Conservation (phyloP, 2,329 filamentous ascomycete species). For the Penicillium sp. region DNA sequence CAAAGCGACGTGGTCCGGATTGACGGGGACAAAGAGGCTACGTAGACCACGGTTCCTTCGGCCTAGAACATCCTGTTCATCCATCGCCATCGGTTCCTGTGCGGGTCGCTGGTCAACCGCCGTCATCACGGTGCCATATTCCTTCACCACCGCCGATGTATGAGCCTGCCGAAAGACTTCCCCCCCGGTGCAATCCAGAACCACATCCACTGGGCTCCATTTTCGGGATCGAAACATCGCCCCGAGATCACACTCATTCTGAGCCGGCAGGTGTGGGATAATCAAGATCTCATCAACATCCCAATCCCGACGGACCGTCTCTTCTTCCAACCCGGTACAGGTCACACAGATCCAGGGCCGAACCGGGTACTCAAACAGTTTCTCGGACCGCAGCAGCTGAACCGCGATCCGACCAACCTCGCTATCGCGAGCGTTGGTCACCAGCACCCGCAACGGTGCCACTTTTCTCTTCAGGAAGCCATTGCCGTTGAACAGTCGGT, state of each 20-base stretch:
- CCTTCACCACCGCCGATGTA: conserved; percentile 32
- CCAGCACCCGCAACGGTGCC: conserved; percentile 33
- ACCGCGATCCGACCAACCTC: conserved; percentile 40
- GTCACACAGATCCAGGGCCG: conserved; percentile 42
- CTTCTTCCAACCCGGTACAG: conserved; percentile 28
- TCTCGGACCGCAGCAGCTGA: conserved; percentile 36
- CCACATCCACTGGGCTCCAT: conserved; percentile 41
- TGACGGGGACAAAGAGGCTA: conserved; percentile 38
- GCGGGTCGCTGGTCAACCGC: conserved; percentile 32
- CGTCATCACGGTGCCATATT: conserved; percentile 36
- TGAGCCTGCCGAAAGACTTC: conserved; percentile 36
- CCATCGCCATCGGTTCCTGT: conserved; percentile 9
- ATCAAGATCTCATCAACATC: conserved; percentile 38
- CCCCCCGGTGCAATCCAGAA: conserved; percentile 41
- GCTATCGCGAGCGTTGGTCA: conserved; percentile 38
- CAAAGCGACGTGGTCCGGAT: conserved; percentile 36
- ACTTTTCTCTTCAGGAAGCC: conserved; percentile 8
- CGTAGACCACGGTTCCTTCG: conserved; percentile 25
- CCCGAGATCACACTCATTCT: conserved; percentile 31
- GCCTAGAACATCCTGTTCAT: conserved; percentile 18
- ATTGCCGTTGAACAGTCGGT: conserved; percentile 4
- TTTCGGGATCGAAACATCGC: conserved; percentile 30
- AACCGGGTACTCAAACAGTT: conserved; percentile 28
- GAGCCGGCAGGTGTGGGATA: conserved; percentile 25
- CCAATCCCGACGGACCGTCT: conserved; percentile 27